phyloP scores from a whole-genome alignment of 2,329 filamentous ascomycete genomes.

The Fusarium verrucosum region DNA sequence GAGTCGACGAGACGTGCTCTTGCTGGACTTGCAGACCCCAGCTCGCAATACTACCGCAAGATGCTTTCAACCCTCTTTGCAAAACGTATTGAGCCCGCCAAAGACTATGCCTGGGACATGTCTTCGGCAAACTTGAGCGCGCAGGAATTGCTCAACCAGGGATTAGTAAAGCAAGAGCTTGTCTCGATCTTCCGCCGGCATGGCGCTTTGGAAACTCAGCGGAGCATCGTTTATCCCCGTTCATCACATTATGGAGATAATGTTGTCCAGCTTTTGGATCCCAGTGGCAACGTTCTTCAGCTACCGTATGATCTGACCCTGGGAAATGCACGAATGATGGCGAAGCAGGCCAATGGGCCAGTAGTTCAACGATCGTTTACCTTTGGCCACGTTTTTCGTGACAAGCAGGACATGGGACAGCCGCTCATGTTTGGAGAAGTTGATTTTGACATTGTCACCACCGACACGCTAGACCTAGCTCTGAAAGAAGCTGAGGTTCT shows the following conservation, averaged over 20 bases:
- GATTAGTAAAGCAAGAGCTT: constrained; percentile 77
- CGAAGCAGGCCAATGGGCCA: constrained; percentile 70
- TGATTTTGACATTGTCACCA: constrained; percentile 95
- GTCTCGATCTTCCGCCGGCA: constrained; percentile 85
- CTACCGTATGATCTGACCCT: constrained; percentile 94
- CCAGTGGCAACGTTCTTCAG: constrained; percentile 87
- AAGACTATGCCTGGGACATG: constrained; percentile 83
- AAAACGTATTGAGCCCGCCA: constrained; percentile 77
- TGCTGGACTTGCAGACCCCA: constrained; percentile 80
- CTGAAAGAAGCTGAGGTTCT: constrained; percentile 93
- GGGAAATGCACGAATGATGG: constrained; percentile 85
- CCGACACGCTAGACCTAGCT: constrained; percentile 80
- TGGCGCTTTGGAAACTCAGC: constrained; percentile 82
- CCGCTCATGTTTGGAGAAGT: constrained; percentile 87
- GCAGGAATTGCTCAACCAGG: constrained; percentile 74
- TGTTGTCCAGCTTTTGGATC: constrained; percentile 82
- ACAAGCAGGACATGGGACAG: constrained; percentile 79
- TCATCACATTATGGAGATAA: constrained; percentile 79
- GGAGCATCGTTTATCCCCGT: constrained; percentile 81
- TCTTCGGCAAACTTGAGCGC: constrained; percentile 63
- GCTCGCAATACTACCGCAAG: constrained; percentile 88
- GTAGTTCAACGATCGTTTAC: constrained; percentile 80
- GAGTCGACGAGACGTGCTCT: constrained; percentile 88
- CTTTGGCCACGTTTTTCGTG: constrained; percentile 88
- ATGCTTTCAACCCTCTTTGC: constrained; percentile 88